Evolutionary conservation across 176 grass and related monocot genomes (phyloP), one percentile per base, ranked within the genome.

Genomic region (Zoysia pacifica): DNA sequence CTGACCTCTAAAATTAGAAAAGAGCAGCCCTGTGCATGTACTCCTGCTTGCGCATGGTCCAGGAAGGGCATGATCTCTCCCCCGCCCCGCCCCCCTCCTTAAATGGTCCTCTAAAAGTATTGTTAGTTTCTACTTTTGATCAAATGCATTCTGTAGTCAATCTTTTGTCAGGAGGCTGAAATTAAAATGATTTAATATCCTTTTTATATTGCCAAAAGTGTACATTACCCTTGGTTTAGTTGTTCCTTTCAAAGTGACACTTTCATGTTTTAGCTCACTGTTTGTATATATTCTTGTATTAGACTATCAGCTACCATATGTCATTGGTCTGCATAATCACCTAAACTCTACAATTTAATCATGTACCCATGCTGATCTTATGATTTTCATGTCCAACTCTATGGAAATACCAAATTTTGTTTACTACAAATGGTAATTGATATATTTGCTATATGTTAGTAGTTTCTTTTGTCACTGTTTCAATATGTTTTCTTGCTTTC

Each of bases 401-500:
- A 12, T 54, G 1, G 28, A 35, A 83, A 16, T 48, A 77, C n/a
- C 48, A 74, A 71, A 82, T 1, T 60, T 74, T 5, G 16, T 67
- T 67, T 7, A 19, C 4, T 41, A 16, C 39, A 76, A 68, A 2
- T 71, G 39, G 39, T 48, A 41, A 49, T 71, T 58, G n/a, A 36
- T 12, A 56, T 56, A 70, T 56, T 87, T 54, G 12, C 19, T 70
- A n/a, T 74, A 9, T 70, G 43, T 59, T 72, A 46, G 35, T 62
- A 11, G 2, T 36, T 62, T 75, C 59, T 69, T 37, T 83, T 44
- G 2, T 65, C 9, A 2, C 18, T 54, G 14, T 69, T 52, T 53
- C 39, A 51, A 76, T 75, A 5, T 60, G 18, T 54, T 54, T 76
- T 81, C 4, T 79, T 79, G 16, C 6, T 93, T 93, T 89, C 81